phyloP scores from a whole-genome alignment of 192 early-diverging fungal species.

The Chytriomyces sp. region DNA sequence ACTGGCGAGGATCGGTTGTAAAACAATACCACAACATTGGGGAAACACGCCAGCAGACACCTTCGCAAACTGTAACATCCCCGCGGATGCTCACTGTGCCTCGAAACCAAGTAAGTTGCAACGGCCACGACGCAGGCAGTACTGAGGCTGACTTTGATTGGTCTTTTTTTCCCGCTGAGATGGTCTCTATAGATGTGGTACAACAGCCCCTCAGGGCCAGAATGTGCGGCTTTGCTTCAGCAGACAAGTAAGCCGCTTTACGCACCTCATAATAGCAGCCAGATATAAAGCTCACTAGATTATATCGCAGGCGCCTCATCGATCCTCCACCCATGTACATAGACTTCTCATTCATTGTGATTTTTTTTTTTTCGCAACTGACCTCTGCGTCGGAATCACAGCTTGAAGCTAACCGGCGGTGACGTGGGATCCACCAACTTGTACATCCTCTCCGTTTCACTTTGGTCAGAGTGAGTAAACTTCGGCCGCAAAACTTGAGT shows the following conservation, averaged over 20 bases:
- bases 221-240: conserved; percentile 51
- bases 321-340: conserved; percentile 7
- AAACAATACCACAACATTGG: no score
- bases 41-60: no score
- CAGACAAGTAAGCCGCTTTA: background rate
- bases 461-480: conserved; percentile 21
- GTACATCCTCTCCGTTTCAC: background rate
- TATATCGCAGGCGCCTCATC: background rate
- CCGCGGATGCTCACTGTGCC: no score
- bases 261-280: background rate
- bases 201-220: conserved; percentile 50
- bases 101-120: no score
- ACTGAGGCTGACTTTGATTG: no score
- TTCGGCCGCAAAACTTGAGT: background rate
- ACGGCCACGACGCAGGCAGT: no score
- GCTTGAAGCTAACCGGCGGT: conserved; percentile 3
- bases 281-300: background rate
- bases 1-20: no score
- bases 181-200: conserved; percentile 31
- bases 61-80: no score
- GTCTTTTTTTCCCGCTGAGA: background rate
- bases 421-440: background rate
- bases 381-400: background rate
- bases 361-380: background rate
- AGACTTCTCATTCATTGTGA: background rate